phyloP scores from a whole-genome alignment of 345 rosid species.

The Aquilaria yunnanensis region DNA sequence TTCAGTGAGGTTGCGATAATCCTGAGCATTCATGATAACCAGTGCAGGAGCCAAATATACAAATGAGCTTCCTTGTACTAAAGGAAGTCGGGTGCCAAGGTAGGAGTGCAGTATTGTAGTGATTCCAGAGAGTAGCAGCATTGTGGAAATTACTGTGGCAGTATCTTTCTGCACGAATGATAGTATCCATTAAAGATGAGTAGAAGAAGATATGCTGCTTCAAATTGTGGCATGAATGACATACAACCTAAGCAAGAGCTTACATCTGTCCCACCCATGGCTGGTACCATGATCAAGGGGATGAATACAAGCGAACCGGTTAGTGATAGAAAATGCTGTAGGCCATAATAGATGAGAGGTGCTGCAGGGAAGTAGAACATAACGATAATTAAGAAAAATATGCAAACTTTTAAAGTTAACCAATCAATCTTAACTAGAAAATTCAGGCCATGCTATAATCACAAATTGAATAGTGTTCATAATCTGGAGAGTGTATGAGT shows the following conservation, averaged over 20 bases:
- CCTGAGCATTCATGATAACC: slow-evolving; percentile 68
- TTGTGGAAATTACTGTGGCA: slow-evolving; percentile 80
- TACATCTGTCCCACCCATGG: slow-evolving; percentile 96
- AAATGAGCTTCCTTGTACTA: slow-evolving; percentile 96
- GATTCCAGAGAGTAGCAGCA: slow-evolving; percentile 72
- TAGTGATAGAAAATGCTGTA: slow-evolving; percentile 80
- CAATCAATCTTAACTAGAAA: not conserved
- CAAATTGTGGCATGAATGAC: not conserved
- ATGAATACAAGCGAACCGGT: slow-evolving; percentile 87
- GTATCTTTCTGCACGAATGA: slow-evolving; percentile 61
- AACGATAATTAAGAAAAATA: slow-evolving; percentile 10
- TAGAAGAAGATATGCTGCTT: slow-evolving; percentile 2
- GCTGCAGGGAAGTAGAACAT: slow-evolving; percentile 39
- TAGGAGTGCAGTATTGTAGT: slow-evolving; percentile 70
- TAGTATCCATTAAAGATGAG: slow-evolving; percentile 3
- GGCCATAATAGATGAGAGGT: slow-evolving; percentile 59
- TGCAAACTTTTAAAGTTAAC: slow-evolving; percentile 1
- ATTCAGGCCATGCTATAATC: not conserved
- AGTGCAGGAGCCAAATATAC: slow-evolving; percentile 83
- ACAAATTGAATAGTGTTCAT: no score
- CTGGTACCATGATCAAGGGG: slow-evolving; percentile 82
- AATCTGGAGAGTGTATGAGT: no score
- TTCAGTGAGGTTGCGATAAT: slow-evolving; percentile 72
- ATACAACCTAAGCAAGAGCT: slow-evolving; percentile 20
- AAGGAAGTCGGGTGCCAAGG: slow-evolving; percentile 91